Conservation (phyloP, 2,329 filamentous ascomycete species). For the Tolypocladium tropicale region DNA sequence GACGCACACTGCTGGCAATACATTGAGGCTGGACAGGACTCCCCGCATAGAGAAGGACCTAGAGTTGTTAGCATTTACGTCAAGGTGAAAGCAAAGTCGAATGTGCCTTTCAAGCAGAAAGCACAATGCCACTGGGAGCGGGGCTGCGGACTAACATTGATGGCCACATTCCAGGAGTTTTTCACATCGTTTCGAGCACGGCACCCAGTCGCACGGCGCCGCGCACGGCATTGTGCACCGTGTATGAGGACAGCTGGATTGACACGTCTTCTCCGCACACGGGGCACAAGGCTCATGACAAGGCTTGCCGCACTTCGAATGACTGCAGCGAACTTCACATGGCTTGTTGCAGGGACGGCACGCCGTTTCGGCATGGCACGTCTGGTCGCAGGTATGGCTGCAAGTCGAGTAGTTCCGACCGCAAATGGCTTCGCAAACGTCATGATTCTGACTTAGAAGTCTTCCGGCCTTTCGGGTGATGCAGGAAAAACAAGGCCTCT, state of each 20-base stretch:
- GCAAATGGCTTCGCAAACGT: conserved; percentile 36
- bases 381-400: conserved; percentile 37
- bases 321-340: conserved; percentile 47
- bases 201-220: conserved; percentile 56
- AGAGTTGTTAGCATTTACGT: not conserved
- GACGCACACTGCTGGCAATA: conserved; percentile 49
- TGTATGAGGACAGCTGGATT: conserved; percentile 44
- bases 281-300: conserved; percentile 53
- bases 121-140: too few species aligned
- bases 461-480: conserved; percentile 20
- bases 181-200: conserved; percentile 51
- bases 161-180: conserved; percentile 47
- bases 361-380: conserved; percentile 39
- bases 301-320: conserved; percentile 41
- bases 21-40: conserved; percentile 39
- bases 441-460: conserved; percentile 29
- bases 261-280: conserved; percentile 44
- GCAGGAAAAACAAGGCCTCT: conserved; percentile 37
- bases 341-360: conserved; percentile 36
- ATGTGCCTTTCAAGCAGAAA: too few species aligned
- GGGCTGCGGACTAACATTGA: conserved; percentile 40
- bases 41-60: conserved; percentile 52
- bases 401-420: conserved; percentile 41
- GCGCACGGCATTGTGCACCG: conserved; percentile 48
- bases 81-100: too few species aligned